Conservation (phyloP, 225 moss, liverwort and hornwort genomes). For the Neckera pumila region DNA sequence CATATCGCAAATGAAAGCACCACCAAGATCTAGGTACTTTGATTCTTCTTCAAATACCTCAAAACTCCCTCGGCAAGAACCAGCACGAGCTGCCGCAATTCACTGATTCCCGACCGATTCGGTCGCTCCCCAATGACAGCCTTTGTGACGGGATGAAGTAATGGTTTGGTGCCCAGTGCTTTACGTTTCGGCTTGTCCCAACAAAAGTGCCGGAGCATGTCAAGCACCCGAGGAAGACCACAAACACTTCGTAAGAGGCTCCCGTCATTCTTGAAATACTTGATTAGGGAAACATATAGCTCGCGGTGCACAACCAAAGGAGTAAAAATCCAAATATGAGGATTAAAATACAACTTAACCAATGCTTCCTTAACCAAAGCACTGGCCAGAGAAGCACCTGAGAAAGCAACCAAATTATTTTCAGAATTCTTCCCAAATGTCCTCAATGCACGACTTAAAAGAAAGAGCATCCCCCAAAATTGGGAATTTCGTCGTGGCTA, state of each 20-base stretch:
- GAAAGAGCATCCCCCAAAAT: background rate
- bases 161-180: slow-evolving; percentile 47
- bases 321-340: slow-evolving; percentile 79
- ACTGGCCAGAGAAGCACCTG: slow-evolving; percentile 57
- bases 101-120: slow-evolving; percentile 39
- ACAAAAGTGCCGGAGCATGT: slow-evolving; percentile 69
- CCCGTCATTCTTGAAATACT: slow-evolving; percentile 60
- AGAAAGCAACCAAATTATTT: background rate
- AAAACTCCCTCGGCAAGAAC: slow-evolving; percentile 51
- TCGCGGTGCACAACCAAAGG: slow-evolving; percentile 60
- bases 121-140: slow-evolving; percentile 60
- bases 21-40: background rate
- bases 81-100: slow-evolving; percentile 58
- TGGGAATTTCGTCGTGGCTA: background rate
- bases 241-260: slow-evolving; percentile 60
- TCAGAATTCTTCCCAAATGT: background rate
- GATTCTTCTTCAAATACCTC: slow-evolving; percentile 26
- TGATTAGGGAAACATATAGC: slow-evolving; percentile 55
- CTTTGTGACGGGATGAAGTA: slow-evolving; percentile 69
- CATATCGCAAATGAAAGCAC: background rate
- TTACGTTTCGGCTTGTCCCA: slow-evolving; percentile 74
- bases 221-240: slow-evolving; percentile 63
- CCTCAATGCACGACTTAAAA: background rate
- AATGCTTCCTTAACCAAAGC: slow-evolving; percentile 64
- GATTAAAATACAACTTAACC: slow-evolving; percentile 67